Evolutionary conservation across 805 yeast genomes (phyloP), one percentile per base, ranked within the genome.

Genomic region (Yamadazyma kitorensis): DNA sequence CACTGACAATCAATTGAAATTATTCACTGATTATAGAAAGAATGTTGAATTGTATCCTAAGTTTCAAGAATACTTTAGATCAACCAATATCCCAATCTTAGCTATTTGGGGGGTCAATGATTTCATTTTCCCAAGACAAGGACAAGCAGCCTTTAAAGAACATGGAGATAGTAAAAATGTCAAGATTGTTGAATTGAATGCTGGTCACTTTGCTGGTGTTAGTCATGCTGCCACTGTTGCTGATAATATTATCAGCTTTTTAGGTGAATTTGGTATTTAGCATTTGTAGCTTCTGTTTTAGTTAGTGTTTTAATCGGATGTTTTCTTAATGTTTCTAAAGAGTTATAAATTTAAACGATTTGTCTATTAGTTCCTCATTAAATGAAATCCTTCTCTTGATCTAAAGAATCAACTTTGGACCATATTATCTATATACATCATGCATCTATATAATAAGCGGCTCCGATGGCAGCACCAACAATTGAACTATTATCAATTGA

Each of bases 391-490:
- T n/a, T n/a, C n/a, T n/a, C n/a, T n/a, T n/a, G n/a, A n/a, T n/a
- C n/a, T n/a, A n/a, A n/a, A n/a, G n/a, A n/a, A n/a, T n/a, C n/a
- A n/a, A n/a, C n/a, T n/a, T n/a, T n/a, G n/a, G n/a, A n/a, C n/a
- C n/a, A n/a, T n/a, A n/a, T n/a, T n/a, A n/a, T n/a, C n/a, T n/a
- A n/a, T n/a, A n/a, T n/a, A n/a, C n/a, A n/a, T n/a, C n/a, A n/a
- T 20, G n/a, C n/a, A 24, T 24, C 27, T 24, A 24, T n/a, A 39
- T 49, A 48, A 35, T 48, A 54, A 16, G 71, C 71, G 14, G 79
- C 78, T 12, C 76, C 74, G 27, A 75, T 68, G 9, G 76, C 80
- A 17, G 78, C 76, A 4, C 81, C 81, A 19, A 73, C 55, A 6
- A 75, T 57, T 11, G 75, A 67, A 34, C 76, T 70, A 41, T 74